Percentiles rank a stretch among this genome's conserved stretches.
phyloP scores from a whole-genome alignment of 306 rosid genomes.

The Malus sylvestris region DNA sequence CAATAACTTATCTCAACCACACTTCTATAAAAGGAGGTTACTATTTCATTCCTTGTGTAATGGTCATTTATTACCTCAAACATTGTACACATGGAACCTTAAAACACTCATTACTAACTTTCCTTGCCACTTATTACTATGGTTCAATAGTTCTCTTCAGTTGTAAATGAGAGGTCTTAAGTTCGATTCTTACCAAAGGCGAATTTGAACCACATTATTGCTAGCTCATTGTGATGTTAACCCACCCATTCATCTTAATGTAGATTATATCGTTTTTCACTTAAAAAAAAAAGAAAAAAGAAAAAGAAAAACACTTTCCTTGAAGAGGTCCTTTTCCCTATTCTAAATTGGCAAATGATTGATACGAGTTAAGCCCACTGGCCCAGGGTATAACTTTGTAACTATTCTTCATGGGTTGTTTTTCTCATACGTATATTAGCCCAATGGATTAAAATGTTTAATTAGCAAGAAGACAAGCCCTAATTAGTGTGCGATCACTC shows the following conservation, averaged over 20 bases:
- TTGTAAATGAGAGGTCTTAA: too few species aligned
- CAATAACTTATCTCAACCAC: background rate
- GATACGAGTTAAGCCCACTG: background rate
- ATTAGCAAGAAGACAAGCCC: background rate
- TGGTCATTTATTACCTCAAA: background rate
- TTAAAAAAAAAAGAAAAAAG: too few species aligned
- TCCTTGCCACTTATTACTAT: too few species aligned
- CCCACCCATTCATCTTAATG: accelerated
- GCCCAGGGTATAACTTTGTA: background rate
- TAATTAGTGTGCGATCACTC: background rate
- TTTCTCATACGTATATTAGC: background rate
- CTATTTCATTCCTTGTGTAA: background rate
- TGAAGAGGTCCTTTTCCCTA: too few species aligned
- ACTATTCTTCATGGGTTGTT: background rate
- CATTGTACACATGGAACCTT: background rate
- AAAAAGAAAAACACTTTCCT: too few species aligned
- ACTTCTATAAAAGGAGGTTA: too few species aligned
- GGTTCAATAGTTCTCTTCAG: too few species aligned
- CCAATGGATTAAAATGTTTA: background rate
- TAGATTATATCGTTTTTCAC: too few species aligned
- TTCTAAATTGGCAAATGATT: background rate
- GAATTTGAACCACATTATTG: too few species aligned
- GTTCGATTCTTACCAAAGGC: accelerated
- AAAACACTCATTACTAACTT: background rate
- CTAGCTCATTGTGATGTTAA: too few species aligned